A percentile compares a stretch with the other conserved stretches of the same genome.
Evolutionary conservation across 2,329 filamentous ascomycete genomes (phyloP).

Genomic region (Pestalotiopsis fici): DNA sequence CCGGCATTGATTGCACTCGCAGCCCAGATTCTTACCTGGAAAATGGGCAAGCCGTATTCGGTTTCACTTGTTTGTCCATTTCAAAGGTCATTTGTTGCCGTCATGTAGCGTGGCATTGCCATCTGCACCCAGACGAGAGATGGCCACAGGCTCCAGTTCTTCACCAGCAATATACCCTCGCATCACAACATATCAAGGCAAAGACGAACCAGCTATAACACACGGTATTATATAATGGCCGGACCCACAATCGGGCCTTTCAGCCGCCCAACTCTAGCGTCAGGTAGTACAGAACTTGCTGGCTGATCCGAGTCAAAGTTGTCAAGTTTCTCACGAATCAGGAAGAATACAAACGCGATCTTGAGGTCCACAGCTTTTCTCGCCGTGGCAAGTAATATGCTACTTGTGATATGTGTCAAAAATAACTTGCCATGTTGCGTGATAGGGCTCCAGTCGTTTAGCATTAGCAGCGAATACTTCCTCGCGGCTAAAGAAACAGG

Average conservation of each 20-base stretch:
- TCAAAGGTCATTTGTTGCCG: too few species aligned
- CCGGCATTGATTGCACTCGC: too few species aligned
- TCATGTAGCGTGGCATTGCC: too few species aligned
- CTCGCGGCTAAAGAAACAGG: background rate
- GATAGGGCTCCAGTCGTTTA: background rate
- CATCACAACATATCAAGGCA: background rate
- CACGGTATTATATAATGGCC: background rate
- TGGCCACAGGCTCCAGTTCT: too few species aligned
- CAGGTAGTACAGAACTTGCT: background rate
- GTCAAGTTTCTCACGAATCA: background rate
- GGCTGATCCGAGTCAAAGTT: background rate
- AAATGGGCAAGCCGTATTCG: too few species aligned
- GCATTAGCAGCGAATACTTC: background rate
- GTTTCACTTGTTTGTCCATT: too few species aligned
- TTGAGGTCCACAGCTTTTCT: background rate
- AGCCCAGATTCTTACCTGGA: too few species aligned
- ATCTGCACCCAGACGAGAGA: too few species aligned
- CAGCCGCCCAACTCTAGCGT: background rate
- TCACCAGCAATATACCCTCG: too few species aligned
- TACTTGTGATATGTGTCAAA: background rate
- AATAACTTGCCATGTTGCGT: background rate
- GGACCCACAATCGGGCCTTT: conserved; percentile 6
- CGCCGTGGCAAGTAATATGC: background rate
- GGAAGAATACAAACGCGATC: background rate
- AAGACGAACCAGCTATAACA: background rate